Base-by-base conservation (phyloP, 768 basidiomycete genomes). In the Pleurotus sapidus region DNA sequence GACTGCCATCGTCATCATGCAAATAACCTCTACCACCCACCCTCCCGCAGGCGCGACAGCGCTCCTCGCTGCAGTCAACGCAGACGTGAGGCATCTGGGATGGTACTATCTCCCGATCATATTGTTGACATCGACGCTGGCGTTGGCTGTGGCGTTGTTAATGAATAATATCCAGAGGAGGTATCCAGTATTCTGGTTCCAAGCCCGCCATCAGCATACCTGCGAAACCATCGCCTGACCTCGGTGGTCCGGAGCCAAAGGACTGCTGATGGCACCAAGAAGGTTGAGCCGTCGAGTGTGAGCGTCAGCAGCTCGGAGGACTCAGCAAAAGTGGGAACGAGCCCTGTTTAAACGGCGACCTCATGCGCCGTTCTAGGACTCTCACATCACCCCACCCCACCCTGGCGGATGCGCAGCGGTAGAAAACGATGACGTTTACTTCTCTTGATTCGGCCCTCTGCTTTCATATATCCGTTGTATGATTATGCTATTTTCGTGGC, bases 21-120 rank as follows among this genome's bases (percentile, higher is more conserved):
- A 82, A 60, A 68, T 83, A 49, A 81, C 81, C 7, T 65, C 65
- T 8, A 84, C 78, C 5, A 76, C 74, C 7, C 83, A 84, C 63
- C 83, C 83, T 2, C 83, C 83, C 18, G 82, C 80, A 50, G 84
- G 82, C 57, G 83, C 80, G n/a, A 83, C 82, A 1, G 81, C 82
- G 18, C 69, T 84, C 34, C 68, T 84, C 8, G 76, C 81, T 17
- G 73, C 77, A 2, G 65, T 79, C 24, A 77, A 75, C 61, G 58
- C 69, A 12, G 70, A 78, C 14, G 65, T 80, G 15, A 65, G 77
- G 15, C 60, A 66, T n/a, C 63, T 83, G 46, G 77, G 76, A 11
- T 83, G 81, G 82, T 78, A 81, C 61, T 78, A 80, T 57, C 69
- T 85, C 11, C 80, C 80, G 12, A 74, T 83, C 45, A 64, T 83